Conservation (phyloP, 371 early-diverging fungal species). For the Rhizopus delemar region DNA sequence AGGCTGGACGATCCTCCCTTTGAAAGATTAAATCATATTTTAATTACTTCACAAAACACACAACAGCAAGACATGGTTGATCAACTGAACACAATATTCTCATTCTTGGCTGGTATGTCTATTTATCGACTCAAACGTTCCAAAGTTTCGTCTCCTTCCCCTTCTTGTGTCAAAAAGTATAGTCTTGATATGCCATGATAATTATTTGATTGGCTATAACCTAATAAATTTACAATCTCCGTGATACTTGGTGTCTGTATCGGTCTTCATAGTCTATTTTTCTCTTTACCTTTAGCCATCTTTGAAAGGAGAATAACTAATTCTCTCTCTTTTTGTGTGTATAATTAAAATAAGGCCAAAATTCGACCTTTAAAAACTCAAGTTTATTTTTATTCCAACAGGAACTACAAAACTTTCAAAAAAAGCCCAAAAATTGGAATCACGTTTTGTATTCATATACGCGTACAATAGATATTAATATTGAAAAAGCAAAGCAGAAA, state of each 20-base stretch:
- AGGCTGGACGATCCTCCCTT: slow-evolving; percentile 49
- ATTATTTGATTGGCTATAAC: neutral
- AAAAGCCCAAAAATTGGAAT: too few species aligned
- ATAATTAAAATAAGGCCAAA: too few species aligned
- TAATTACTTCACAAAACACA: slow-evolving; percentile 21
- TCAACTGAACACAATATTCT: slow-evolving; percentile 24
- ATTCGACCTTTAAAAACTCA: too few species aligned
- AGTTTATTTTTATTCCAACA: too few species aligned
- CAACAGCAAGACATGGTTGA: slow-evolving; percentile 9
- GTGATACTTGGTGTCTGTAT: neutral
- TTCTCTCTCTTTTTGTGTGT: neutral
- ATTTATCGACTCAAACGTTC: neutral
- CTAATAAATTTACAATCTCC: slow-evolving; percentile 3
- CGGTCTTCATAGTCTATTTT: neutral
- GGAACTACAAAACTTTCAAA: too few species aligned
- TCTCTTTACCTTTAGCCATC: neutral
- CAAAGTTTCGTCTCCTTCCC: neutral
- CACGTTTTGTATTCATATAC: too few species aligned
- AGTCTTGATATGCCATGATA: neutral
- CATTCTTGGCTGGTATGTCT: slow-evolving; percentile 23
- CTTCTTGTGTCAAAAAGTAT: neutral
- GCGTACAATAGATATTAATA: neutral
- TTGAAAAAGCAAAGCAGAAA: neutral
- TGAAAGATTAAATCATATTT: slow-evolving; percentile 32
- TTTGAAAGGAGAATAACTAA: neutral